phyloP scores from a whole-genome alignment of 208 protist genomes.

The Wallacemonas sp. region DNA sequence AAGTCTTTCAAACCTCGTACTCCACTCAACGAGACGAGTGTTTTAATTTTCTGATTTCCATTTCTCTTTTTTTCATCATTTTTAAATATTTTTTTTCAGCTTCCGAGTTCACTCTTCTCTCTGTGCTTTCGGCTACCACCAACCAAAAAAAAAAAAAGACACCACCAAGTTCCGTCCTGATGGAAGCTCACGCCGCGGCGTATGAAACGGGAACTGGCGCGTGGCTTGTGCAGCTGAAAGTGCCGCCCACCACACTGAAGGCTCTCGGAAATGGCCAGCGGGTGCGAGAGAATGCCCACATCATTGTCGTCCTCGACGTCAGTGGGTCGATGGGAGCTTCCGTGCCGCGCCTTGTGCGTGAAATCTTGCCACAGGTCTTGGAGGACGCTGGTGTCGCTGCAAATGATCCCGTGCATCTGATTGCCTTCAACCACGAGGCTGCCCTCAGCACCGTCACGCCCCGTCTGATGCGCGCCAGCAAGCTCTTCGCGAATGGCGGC shows the following conservation, averaged over 20 bases:
- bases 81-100: too few relatives aligned
- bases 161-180: neutral
- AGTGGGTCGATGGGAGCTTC: conserved; percentile 1
- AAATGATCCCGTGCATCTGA: neutral
- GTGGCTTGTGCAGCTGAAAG: neutral
- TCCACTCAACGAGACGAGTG: too few relatives aligned
- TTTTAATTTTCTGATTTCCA: too few relatives aligned
- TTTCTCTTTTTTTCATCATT: too few relatives aligned
- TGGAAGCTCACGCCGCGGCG: conserved; percentile 1
- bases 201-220: neutral
- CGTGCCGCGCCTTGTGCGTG: neutral
- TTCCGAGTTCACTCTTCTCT: too few relatives aligned
- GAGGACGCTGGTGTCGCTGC: neutral
- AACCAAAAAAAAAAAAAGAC: too few relatives aligned
- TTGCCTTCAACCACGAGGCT: neutral
- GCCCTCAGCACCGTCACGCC: neutral
- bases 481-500: neutral
- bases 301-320: conserved; percentile 1
- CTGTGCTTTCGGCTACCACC: too few relatives aligned
- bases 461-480: neutral
- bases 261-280: neutral
- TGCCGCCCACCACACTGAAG: neutral
- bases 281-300: neutral
- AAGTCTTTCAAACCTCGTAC: too few relatives aligned
- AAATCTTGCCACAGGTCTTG: neutral